phyloP scores from a whole-genome alignment of 805 yeast genomes.

The Groenewaldozyma salmanticensis region DNA sequence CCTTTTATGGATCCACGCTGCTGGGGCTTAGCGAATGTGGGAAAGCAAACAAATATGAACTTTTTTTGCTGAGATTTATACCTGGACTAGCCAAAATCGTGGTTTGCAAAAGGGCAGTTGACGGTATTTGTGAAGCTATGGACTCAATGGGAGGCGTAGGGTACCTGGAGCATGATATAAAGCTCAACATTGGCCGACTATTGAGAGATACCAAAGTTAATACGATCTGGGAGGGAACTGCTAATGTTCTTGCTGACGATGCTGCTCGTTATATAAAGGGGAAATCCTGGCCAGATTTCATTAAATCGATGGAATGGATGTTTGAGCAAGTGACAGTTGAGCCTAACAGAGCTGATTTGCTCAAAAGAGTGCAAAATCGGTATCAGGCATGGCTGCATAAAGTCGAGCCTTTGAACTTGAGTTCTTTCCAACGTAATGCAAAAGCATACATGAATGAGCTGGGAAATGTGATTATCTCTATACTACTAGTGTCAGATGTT shows the following conservation, averaged over 20 bases:
- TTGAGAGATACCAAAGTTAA: slow-evolving; percentile 24
- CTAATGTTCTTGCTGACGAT: slow-evolving; percentile 25
- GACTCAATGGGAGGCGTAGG: slow-evolving; percentile 27
- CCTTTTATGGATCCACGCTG: too few relatives aligned
- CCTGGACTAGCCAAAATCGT: slow-evolving; percentile 23
- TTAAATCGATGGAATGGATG: slow-evolving; percentile 2
- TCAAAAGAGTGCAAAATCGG: not conserved
- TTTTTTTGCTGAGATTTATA: slow-evolving; percentile 17
- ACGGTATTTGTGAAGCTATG: slow-evolving; percentile 26
- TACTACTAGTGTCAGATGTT: slow-evolving; percentile 7
- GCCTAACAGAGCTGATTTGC: too few relatives aligned
- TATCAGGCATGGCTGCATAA: not conserved
- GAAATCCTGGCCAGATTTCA: slow-evolving; percentile 3
- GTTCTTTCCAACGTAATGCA: not conserved
- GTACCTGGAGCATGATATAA: slow-evolving; percentile 24
- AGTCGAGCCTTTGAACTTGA: not conserved
- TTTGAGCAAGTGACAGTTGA: too few relatives aligned
- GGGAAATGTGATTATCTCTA: slow-evolving; percentile 7
- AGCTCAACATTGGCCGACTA: slow-evolving; percentile 22
- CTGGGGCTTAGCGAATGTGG: slow-evolving; percentile 18
- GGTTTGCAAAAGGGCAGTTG: slow-evolving; percentile 19
- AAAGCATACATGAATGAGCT: slow-evolving; percentile 5
- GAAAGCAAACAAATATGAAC: slow-evolving; percentile 11
- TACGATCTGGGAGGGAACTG: slow-evolving; percentile 28
- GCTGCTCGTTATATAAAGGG: slow-evolving; percentile 13